These are phyloP conservation scores for Ceratocystis diversiconidia DNA, from an alignment of 2,329 filamentous ascomycete genomes.

Conservation along the genomic window DNA sequence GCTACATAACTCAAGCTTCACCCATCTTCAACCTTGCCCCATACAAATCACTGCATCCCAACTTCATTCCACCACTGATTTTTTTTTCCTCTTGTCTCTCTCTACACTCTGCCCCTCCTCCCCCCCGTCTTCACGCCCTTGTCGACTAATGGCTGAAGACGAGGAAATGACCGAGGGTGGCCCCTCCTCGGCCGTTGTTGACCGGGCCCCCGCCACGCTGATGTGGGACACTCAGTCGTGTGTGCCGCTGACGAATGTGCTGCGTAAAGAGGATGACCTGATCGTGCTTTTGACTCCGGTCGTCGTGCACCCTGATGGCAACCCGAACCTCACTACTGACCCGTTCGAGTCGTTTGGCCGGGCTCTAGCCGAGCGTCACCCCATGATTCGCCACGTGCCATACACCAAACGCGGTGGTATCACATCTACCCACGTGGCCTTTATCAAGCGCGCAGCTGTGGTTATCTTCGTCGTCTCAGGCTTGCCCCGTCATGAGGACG, in stretches of 20 bases:
- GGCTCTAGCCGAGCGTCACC: slow-evolving; percentile 44
- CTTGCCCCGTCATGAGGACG: slow-evolving; percentile 29
- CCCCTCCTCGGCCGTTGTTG: slow-evolving; percentile 16
- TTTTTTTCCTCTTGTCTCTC: neutral
- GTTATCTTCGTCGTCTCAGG: slow-evolving; percentile 48
- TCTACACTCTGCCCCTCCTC: neutral
- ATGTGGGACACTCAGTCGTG: slow-evolving; percentile 32
- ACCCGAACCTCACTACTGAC: slow-evolving; percentile 36
- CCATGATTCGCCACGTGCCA: slow-evolving; percentile 54
- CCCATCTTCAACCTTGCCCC: slow-evolving; percentile 3
- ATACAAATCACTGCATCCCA: neutral
- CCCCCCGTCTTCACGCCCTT: slow-evolving; percentile 5
- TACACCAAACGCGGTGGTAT: slow-evolving; percentile 52
- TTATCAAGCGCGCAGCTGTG: slow-evolving; percentile 44
- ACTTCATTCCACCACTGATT: neutral
- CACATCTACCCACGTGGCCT: slow-evolving; percentile 47
- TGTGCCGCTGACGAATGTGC: slow-evolving; percentile 33
- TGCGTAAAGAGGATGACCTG: slow-evolving; percentile 34
- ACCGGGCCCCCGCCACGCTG: slow-evolving; percentile 22
- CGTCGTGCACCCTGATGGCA: slow-evolving; percentile 32
- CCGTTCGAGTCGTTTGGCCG: slow-evolving; percentile 60
- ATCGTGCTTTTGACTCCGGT: slow-evolving; percentile 49
- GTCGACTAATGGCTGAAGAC: slow-evolving; percentile 14
- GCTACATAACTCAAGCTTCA: slow-evolving; percentile 8
- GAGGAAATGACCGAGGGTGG: slow-evolving; percentile 14